Evolutionary conservation across 2,329 filamentous ascomycete genomes (phyloP).

Genomic region (Alternaria viburni): DNA sequence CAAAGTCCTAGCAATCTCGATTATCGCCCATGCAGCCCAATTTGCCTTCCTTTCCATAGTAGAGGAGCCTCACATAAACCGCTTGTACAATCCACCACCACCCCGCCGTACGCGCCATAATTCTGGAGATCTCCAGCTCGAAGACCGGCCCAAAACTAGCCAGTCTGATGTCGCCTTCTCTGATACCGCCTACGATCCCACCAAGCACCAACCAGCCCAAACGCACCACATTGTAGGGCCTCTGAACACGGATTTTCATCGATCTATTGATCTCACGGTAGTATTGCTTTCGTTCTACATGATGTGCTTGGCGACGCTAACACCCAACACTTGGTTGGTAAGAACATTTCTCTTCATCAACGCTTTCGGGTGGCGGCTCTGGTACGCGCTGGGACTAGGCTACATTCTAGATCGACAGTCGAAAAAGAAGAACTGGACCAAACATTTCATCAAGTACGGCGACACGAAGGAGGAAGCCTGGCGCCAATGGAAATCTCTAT

Average conservation of each 20-base stretch:
- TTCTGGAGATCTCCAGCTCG: constrained; percentile 48
- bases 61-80: constrained; percentile 97
- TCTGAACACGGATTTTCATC: constrained; percentile 84
- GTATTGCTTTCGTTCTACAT: constrained; percentile 79
- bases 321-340: constrained; percentile 76
- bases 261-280: constrained; percentile 82
- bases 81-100: constrained; percentile 90
- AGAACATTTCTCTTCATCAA: constrained; percentile 82
- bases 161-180: constrained; percentile 49
- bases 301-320: constrained; percentile 73
- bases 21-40: constrained; percentile 91
- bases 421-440: constrained; percentile 89
- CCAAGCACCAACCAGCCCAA: constrained; percentile 63
- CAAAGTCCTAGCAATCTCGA: constrained; percentile 95
- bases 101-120: constrained; percentile 68
- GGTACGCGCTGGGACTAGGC: constrained; percentile 90
- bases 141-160: constrained; percentile 44
- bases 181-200: constrained; percentile 50
- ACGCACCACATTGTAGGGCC: constrained; percentile 86
- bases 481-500: constrained; percentile 97
- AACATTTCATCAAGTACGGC: constrained; percentile 96
- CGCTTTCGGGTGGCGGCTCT: constrained; percentile 82
- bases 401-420: constrained; percentile 86
- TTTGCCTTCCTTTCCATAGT: constrained; percentile 90
- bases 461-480: constrained; percentile 90